Evolutionary conservation across 1,139 yeast genomes (phyloP).

Genomic region (Scheffersomyces segobiensis): DNA sequence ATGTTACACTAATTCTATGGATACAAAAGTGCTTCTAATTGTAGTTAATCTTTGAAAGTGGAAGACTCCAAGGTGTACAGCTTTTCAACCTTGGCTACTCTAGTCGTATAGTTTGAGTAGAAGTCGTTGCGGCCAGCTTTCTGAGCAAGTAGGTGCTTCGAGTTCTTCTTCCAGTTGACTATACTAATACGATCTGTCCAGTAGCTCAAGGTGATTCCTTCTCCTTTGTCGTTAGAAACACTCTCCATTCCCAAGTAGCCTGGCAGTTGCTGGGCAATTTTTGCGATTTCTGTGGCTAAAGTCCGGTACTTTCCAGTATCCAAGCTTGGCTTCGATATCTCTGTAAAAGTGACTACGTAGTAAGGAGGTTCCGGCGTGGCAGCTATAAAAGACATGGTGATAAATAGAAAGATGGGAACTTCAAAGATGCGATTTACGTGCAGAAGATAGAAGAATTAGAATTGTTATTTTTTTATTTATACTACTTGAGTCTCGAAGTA

Average conservation of each 20-base stretch:
- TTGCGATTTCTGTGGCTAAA: constrained; percentile 9
- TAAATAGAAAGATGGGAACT: no score
- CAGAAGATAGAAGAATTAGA: no score
- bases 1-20: no score
- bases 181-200: constrained; percentile 15
- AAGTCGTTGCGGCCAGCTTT: constrained; percentile 10
- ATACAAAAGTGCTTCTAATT: no score
- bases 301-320: constrained; percentile 8
- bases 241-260: constrained; percentile 19
- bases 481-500: no score
- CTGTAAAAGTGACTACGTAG: constrained; percentile 17
- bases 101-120: constrained; percentile 11
- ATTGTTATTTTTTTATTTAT: no score
- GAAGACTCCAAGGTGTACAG: constrained; percentile 5
- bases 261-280: constrained; percentile 12
- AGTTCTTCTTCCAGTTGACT: constrained; percentile 12
- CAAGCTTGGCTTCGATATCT: not conserved
- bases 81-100: constrained; percentile 16
- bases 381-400: constrained; percentile 4
- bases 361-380: constrained; percentile 12
- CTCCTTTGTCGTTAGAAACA: constrained; percentile 10
- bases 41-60: no score
- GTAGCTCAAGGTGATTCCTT: constrained; percentile 19
- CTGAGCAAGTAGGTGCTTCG: constrained; percentile 16
- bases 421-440: no score